These are phyloP conservation scores for Amanita subjunquillea DNA, from an alignment of 768 basidiomycete species.

Conservation along the genomic window DNA sequence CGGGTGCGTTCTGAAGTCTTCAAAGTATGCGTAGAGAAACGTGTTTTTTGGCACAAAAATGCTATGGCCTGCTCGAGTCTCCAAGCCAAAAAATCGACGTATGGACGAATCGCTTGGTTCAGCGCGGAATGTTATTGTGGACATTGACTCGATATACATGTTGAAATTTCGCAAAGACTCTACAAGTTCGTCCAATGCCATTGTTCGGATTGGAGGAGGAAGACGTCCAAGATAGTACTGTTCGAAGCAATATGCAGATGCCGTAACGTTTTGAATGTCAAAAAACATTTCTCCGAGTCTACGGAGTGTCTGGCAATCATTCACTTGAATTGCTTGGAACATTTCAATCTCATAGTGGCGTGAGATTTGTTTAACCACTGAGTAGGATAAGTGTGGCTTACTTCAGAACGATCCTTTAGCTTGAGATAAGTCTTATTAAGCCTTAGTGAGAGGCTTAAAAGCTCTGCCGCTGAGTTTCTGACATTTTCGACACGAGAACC, in stretches of 20 bases:
- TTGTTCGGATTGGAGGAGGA: not conserved
- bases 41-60: not conserved
- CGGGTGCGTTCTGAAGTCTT: not conserved
- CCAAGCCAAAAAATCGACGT: not conserved
- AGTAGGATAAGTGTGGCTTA: not conserved
- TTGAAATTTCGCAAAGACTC: conserved; percentile 11
- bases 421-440: conserved; percentile 9
- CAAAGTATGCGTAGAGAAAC: not conserved
- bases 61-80: not conserved
- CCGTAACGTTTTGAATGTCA: conserved; percentile 11
- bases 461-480: conserved; percentile 6
- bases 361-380: not conserved
- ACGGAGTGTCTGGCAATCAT: not conserved
- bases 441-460: conserved; percentile 16
- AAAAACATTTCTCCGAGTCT: conserved; percentile 14
- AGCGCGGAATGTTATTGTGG: not conserved
- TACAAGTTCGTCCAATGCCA: conserved; percentile 7
- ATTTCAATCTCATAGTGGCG: conserved; percentile 9
- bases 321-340: conserved; percentile 9
- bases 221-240: not conserved
- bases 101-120: not conserved
- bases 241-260: conserved; percentile 1
- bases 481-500: conserved; percentile 15
- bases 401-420: conserved; percentile 7
- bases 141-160: not conserved